Evolutionary conservation across 2,329 filamentous ascomycete species (phyloP).

Genomic region (Penicillium fuscoglaucum): DNA sequence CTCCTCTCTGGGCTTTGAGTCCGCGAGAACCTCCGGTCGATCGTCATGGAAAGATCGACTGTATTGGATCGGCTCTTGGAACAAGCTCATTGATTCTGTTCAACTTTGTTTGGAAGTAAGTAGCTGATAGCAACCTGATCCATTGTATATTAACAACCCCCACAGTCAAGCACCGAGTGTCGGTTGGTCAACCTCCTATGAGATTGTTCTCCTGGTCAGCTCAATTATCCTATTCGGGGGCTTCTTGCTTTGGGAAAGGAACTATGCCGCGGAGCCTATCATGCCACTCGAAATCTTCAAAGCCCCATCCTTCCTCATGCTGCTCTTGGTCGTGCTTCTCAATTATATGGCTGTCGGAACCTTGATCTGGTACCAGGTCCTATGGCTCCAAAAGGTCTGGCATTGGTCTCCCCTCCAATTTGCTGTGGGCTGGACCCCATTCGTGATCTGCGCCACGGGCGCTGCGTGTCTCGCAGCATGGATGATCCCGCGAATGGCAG

Average conservation of each 20-base stretch:
- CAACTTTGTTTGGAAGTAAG: constrained; percentile 55
- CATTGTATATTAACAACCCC: background rate
- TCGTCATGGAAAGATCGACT: constrained; percentile 43
- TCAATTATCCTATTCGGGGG: constrained; percentile 37
- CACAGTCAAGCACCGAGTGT: constrained; percentile 46
- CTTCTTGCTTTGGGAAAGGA: constrained; percentile 46
- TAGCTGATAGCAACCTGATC: background rate
- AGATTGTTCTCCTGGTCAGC: constrained; percentile 42
- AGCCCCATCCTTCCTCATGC: constrained; percentile 46
- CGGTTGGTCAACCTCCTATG: constrained; percentile 49
- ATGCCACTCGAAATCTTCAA: constrained; percentile 50
- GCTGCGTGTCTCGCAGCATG: constrained; percentile 47
- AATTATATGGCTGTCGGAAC: constrained; percentile 53
- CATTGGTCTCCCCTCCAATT: constrained; percentile 44
- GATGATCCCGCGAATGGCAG: constrained; percentile 49
- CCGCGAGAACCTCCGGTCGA: constrained; percentile 36
- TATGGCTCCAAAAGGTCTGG: constrained; percentile 49
- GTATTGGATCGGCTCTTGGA: constrained; percentile 43
- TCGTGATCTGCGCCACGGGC: constrained; percentile 41
- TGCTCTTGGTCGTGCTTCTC: constrained; percentile 48
- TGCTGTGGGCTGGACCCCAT: constrained; percentile 44
- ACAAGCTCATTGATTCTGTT: constrained; percentile 48
- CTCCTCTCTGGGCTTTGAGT: constrained; percentile 29
- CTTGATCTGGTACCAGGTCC: constrained; percentile 51
- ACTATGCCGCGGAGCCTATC: constrained; percentile 44